These are phyloP conservation scores for Pulveroboletus ravenelii DNA, from an alignment of 768 basidiomycete species.

Conservation along the genomic window DNA sequence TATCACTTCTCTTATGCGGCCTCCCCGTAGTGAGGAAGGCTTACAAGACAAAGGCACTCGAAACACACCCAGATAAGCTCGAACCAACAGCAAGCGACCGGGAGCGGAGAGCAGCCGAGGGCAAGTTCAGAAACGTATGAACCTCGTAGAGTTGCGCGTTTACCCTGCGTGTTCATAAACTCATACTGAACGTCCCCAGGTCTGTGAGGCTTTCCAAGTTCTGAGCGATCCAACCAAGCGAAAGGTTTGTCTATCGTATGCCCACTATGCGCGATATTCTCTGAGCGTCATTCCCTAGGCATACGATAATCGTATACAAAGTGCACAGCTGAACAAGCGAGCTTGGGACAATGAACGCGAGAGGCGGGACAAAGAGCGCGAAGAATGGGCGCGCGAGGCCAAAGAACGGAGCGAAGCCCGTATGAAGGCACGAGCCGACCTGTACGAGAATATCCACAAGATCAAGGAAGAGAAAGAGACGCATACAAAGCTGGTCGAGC, in stretches of 20 bases:
- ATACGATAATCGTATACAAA: slow-evolving; percentile 43
- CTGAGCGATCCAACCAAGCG: slow-evolving; percentile 53
- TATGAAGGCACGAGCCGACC: slow-evolving; percentile 39
- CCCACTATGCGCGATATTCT: not conserved
- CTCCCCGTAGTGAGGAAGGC: slow-evolving; percentile 53
- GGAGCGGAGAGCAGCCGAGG: slow-evolving; percentile 50
- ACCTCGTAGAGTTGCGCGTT: slow-evolving; percentile 20
- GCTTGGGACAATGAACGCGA: slow-evolving; percentile 36
- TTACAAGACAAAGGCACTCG: slow-evolving; percentile 61
- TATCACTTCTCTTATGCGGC: not conserved
- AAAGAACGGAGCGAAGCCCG: slow-evolving; percentile 47
- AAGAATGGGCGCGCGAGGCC: slow-evolving; percentile 49
- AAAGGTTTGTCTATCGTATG: slow-evolving; percentile 36
- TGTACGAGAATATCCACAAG: slow-evolving; percentile 35
- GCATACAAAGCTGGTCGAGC: slow-evolving; percentile 43
- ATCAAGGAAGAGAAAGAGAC: slow-evolving; percentile 40
- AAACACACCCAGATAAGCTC: slow-evolving; percentile 73
- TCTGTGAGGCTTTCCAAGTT: slow-evolving; percentile 58
- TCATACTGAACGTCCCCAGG: slow-evolving; percentile 37
- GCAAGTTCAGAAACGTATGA: slow-evolving; percentile 57
- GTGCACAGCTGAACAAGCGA: slow-evolving; percentile 21
- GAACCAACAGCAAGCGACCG: slow-evolving; percentile 46
- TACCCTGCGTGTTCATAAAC: slow-evolving; percentile 4
- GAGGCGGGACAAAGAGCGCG: slow-evolving; percentile 44
- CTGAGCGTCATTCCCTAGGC: slow-evolving; percentile 28